phyloP scores from a whole-genome alignment of 2,329 filamentous ascomycete species.

The Hypoxylon rubiginosum region DNA sequence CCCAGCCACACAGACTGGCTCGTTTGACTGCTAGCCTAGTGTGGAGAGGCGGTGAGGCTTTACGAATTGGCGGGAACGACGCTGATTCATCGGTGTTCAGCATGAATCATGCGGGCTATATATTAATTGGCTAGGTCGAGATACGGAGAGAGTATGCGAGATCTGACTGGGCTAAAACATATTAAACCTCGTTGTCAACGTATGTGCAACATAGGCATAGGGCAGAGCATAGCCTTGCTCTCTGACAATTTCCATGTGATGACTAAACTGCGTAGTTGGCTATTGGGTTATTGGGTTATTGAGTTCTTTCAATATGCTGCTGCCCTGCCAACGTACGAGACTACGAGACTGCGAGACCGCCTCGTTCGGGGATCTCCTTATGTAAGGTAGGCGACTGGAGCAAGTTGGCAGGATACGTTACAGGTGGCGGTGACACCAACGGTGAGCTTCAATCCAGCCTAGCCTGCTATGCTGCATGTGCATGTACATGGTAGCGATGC shows the following conservation, averaged over 20 bases:
- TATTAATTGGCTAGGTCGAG: slow-evolving; percentile 22
- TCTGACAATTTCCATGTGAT: slow-evolving; percentile 24
- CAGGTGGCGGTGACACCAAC: slow-evolving; percentile 28
- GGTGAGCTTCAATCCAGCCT: slow-evolving; percentile 28
- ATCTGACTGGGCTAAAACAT: slow-evolving; percentile 24
- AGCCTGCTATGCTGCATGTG: slow-evolving; percentile 15
- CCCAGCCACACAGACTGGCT: slow-evolving; percentile 33
- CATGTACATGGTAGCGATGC: neutral
- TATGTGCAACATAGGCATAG: slow-evolving; percentile 2
- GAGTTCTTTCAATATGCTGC: neutral
- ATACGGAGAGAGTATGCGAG: slow-evolving; percentile 27
- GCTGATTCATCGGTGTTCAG: slow-evolving; percentile 31
- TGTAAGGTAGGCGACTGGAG: neutral
- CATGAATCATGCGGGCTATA: slow-evolving; percentile 38
- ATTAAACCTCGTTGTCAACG: neutral
- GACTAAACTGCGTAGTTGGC: slow-evolving; percentile 29
- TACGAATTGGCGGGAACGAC: slow-evolving; percentile 39
- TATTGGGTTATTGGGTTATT: slow-evolving; percentile 5
- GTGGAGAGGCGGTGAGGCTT: slow-evolving; percentile 39
- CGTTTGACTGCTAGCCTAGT: slow-evolving; percentile 20
- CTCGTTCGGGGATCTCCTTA: slow-evolving; percentile 16
- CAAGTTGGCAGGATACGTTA: slow-evolving; percentile 19
- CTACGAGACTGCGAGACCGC: slow-evolving; percentile 5
- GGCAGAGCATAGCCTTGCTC: slow-evolving; percentile 1
- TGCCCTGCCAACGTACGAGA: slow-evolving; percentile 28